Base-by-base conservation (phyloP, 2,329 filamentous ascomycete species). In the Colletotrichum sp. region DNA sequence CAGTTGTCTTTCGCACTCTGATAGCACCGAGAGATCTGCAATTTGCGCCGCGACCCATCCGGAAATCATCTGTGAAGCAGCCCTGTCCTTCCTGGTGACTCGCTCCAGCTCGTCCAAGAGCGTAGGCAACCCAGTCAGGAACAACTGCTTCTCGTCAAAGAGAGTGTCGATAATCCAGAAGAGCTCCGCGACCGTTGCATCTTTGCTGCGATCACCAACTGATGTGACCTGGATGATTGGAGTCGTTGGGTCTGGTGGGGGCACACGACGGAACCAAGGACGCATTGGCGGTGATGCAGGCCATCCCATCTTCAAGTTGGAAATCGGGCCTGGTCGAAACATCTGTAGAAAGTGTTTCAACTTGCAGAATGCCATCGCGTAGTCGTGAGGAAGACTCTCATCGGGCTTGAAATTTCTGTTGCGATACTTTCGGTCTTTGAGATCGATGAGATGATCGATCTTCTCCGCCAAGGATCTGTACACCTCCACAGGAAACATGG, bases 31-130 rank as follows among this genome's bases (percentile, higher is more conserved):
- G 0, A 91, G 79, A 18, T 89, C 85, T 4, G 86, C 84, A 9
- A 91, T 83, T 0, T 84, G 55, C 0, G 71, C 71, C 3, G 82
- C 82, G 1, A 88, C 77, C 16, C 77, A 81, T 0, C 82, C 57
- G 0, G 88, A 87, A 1, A 90, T 72, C 7, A 88, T 76, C 2
- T 81, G 80, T 21, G 81, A 80, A 1, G 83, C 84, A 8, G 80
- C 74, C 1, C 81, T 78, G 7, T 89, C 85, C 2, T 80, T 77
- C 67, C 86, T 77, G 2, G 88, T 72, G 5, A 89, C 81, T 9
- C 86, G 85, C 28, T 88, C 87, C 3, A 91, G 79, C 78, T 90
- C 88, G 75, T 91, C 89, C 15, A 90, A 75, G 2, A 88, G 32
- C 6, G 79, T 78, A 3, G 84, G 80, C 30, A 88, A 73, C 4